These are phyloP conservation scores for Ziziphus jujuba DNA, from an alignment of 306 rosid species.

Conservation along the genomic window DNA sequence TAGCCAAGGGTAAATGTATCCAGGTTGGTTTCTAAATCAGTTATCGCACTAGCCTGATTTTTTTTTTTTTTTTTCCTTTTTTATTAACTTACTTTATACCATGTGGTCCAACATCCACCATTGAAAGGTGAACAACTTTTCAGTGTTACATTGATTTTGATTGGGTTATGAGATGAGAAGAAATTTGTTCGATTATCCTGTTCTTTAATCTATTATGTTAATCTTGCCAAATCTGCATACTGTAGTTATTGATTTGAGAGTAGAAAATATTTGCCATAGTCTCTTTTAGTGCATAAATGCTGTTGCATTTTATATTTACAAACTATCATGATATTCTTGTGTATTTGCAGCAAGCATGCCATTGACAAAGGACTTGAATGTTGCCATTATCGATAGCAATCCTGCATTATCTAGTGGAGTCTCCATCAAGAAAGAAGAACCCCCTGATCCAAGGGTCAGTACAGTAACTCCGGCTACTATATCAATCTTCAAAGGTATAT, in stretches of 20 bases:
- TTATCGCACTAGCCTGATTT: neutral
- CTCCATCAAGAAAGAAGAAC: constrained; percentile 64
- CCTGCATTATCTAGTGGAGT: constrained; percentile 59
- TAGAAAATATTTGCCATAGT: neutral
- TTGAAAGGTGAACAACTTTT: neutral
- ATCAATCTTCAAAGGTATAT: constrained; percentile 77
- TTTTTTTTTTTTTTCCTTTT: neutral
- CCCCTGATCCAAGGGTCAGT: constrained; percentile 96
- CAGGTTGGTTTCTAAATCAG: neutral
- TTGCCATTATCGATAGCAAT: constrained; percentile 94
- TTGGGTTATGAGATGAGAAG: neutral
- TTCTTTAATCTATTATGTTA: neutral
- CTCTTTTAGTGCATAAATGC: neutral
- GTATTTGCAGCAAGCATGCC: constrained; percentile 76
- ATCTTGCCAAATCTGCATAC: neutral
- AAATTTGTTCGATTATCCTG: neutral
- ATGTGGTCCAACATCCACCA: neutral
- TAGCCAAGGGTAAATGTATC: neutral
- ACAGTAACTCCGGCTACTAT: constrained; percentile 88
- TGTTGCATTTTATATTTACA: neutral
- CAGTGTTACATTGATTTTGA: neutral
- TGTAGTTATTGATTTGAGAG: neutral
- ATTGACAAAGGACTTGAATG: constrained; percentile 81
- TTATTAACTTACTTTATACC: neutral
- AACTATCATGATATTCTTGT: constrained; percentile 19